A percentile compares a stretch with the other conserved stretches of the same genome.
Evolutionary conservation across 345 rosid species (phyloP).

Genomic region (Camelina laxa): DNA sequence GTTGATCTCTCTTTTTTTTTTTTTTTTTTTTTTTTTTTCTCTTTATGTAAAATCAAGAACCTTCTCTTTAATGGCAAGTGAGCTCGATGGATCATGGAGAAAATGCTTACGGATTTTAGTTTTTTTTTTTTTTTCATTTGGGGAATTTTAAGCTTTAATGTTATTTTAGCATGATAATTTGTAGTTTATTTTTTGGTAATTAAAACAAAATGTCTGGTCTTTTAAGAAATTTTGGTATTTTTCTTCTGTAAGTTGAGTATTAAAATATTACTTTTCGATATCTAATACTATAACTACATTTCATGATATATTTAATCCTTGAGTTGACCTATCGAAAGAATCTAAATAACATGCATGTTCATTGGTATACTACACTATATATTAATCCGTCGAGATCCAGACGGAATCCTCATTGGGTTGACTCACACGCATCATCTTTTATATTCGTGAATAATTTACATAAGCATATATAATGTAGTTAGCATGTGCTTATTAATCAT

Average conservation of each 20-base stretch:
- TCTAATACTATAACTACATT: constrained; percentile 1
- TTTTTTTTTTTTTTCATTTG: too few relatives aligned
- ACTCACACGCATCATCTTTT: constrained; percentile 24
- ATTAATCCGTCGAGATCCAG: constrained; percentile 33
- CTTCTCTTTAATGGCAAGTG: not conserved
- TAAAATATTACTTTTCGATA: not conserved
- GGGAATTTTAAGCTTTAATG: not conserved
- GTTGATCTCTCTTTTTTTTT: not conserved
- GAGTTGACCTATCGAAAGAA: constrained; percentile 36
- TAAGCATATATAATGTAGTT: constrained; percentile 10
- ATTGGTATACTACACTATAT: constrained; percentile 36
- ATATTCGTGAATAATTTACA: not conserved
- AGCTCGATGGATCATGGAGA: not conserved
- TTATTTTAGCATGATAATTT: not conserved
- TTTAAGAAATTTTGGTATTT: not conserved
- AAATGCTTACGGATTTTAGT: not conserved
- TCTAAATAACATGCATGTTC: constrained; percentile 37
- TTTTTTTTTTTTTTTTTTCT: too few relatives aligned
- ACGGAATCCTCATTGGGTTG: constrained; percentile 25
- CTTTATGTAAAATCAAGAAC: not conserved
- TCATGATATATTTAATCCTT: constrained; percentile 11
- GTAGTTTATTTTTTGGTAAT: not conserved
- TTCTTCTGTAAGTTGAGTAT: not conserved
- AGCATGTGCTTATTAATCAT: constrained; percentile 32
- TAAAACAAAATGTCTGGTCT: not conserved